These are phyloP conservation scores for Amanita exitialis DNA, from an alignment of 768 basidiomycete genomes.

Conservation along the genomic window DNA sequence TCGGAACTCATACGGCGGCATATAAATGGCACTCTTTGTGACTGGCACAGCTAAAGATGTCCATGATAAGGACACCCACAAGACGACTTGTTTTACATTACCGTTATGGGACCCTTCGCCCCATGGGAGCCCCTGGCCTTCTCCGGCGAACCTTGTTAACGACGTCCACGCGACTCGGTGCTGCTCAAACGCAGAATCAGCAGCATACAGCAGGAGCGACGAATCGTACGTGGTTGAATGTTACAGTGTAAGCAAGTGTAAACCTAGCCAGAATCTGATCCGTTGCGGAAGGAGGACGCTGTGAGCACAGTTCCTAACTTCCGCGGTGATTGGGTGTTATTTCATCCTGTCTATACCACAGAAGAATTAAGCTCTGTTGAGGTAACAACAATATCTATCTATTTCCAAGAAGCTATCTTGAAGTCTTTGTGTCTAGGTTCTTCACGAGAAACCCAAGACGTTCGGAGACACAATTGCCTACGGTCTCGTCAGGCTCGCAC, in stretches of 20 bases:
- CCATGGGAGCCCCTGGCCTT: background rate
- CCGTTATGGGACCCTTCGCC: background rate
- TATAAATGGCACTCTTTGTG: background rate
- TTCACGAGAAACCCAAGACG: constrained; percentile 56
- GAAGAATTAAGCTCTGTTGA: constrained; percentile 67
- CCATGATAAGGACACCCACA: background rate
- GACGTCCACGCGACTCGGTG: background rate
- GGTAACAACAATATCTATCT: constrained; percentile 22
- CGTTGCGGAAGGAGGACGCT: constrained; percentile 32
- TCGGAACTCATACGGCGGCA: background rate
- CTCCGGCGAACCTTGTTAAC: background rate
- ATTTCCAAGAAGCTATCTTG: background rate
- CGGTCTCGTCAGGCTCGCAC: constrained; percentile 45
- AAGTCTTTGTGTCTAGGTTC: constrained; percentile 35
- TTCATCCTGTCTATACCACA: constrained; percentile 83
- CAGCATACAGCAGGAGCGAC: background rate
- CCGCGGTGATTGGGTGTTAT: constrained; percentile 82
- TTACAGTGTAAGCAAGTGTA: background rate
- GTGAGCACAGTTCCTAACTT: constrained; percentile 45
- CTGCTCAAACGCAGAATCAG: background rate
- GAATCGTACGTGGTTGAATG: background rate
- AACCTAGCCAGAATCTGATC: background rate
- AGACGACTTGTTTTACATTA: background rate
- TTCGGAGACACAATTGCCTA: constrained; percentile 66
- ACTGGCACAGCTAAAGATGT: background rate